phyloP scores from a whole-genome alignment of 345 rosid genomes.

The Sisymbrium irio region DNA sequence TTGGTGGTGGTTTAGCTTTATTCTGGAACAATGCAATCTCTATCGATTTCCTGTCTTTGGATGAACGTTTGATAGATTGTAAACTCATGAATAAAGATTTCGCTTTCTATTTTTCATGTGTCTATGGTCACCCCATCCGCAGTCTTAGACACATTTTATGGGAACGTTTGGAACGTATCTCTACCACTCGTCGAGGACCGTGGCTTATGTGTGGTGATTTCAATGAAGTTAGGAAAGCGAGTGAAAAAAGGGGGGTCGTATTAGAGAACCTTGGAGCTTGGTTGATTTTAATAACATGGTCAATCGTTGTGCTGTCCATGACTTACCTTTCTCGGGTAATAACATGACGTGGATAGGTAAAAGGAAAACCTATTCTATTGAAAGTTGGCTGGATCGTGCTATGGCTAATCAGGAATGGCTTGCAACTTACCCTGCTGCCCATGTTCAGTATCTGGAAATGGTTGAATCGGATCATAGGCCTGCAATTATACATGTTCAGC shows the following conservation, averaged over 20 bases:
- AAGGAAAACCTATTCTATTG: no score
- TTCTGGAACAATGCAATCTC: not conserved
- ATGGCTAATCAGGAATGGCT: no score
- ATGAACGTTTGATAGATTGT: not conserved
- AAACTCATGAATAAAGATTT: not conserved
- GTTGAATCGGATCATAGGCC: no score
- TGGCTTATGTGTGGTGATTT: not conserved
- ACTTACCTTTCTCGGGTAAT: no score
- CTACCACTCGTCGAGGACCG: rapidly evolving
- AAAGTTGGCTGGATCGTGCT: no score
- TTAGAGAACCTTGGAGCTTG: not conserved
- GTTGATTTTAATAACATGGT: no score
- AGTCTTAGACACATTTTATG: not conserved
- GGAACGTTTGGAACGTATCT: not conserved
- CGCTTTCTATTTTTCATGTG: no score
- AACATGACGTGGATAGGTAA: no score
- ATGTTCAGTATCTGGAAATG: no score
- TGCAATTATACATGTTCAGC: no score
- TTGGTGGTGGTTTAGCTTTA: not conserved
- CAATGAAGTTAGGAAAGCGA: not conserved
- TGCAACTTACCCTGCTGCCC: no score
- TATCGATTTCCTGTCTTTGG: not conserved
- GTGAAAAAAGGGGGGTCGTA: not conserved
- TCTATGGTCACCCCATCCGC: not conserved
- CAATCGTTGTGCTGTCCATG: no score